Conservation (phyloP, 805 yeast species). For the Candida fluviatilis region DNA sequence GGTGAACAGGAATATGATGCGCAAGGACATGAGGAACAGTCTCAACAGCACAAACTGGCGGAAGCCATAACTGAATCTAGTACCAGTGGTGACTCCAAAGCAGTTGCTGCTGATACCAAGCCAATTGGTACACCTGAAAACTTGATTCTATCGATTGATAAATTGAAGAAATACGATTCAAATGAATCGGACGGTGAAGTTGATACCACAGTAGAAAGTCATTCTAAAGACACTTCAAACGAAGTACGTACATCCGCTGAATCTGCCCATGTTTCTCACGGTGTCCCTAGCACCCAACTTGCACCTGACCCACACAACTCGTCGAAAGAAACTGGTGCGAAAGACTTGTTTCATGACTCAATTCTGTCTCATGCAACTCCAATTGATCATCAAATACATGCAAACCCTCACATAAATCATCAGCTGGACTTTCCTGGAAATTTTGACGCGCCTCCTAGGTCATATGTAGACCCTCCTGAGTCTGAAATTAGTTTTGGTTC, state of each 20-base stretch:
- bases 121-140: slow-evolving; percentile 5
- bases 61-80: neutral
- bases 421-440: neutral
- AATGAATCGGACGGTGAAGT: slow-evolving; percentile 14
- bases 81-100: neutral
- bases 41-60: neutral
- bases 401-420: neutral
- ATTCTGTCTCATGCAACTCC: too few species aligned
- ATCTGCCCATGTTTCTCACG: too few species aligned
- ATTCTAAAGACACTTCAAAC: neutral
- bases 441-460: neutral
- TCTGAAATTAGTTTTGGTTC: slow-evolving; percentile 33
- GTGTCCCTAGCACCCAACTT: too few species aligned
- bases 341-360: too few species aligned
- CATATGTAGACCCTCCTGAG: neutral
- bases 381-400: too few species aligned
- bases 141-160: slow-evolving; percentile 35
- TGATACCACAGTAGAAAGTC: slow-evolving; percentile 6
- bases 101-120: too few species aligned
- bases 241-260: too few species aligned
- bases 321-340: too few species aligned
- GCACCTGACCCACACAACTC: too few species aligned
- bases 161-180: slow-evolving; percentile 7
- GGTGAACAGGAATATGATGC: neutral
- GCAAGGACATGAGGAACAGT: neutral